Evolutionary conservation across 345 rosid genomes (phyloP).

Genomic region (Rubroshorea leprosula): DNA sequence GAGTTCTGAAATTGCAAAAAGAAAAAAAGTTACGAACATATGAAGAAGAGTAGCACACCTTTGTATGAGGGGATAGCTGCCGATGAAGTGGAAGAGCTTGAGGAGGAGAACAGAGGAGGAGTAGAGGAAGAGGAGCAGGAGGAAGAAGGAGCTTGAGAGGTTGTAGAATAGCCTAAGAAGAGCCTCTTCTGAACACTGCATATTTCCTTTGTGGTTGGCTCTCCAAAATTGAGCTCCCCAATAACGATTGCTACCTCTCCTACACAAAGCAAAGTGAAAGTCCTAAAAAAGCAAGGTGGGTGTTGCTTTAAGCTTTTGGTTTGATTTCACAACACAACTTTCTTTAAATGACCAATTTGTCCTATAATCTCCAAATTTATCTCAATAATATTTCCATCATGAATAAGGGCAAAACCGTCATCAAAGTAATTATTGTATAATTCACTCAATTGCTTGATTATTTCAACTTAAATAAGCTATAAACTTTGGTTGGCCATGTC

Average conservation of each 20-base stretch:
- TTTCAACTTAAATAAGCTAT: too few relatives aligned
- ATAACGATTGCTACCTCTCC: not conserved
- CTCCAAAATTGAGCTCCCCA: constrained; percentile 24
- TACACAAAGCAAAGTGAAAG: constrained; percentile 23
- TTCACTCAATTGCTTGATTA: too few relatives aligned
- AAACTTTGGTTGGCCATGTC: too few relatives aligned
- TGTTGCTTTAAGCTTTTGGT: constrained; percentile 20
- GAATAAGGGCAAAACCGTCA: constrained; percentile 3
- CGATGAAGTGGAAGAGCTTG: constrained; percentile 54
- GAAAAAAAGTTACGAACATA: too few relatives aligned
- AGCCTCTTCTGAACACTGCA: constrained; percentile 81
- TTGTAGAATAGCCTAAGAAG: constrained; percentile 64
- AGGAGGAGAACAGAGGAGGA: constrained; percentile 55
- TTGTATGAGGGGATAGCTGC: constrained; percentile 56
- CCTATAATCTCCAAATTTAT: constrained; percentile 7
- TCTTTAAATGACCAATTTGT: constrained; percentile 18
- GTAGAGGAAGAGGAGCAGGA: constrained; percentile 63
- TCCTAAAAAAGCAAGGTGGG: constrained; percentile 7
- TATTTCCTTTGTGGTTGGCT: constrained; percentile 32
- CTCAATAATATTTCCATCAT: too few relatives aligned
- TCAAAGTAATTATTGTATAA: not conserved
- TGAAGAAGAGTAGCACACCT: too few relatives aligned
- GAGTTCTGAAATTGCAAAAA: too few relatives aligned
- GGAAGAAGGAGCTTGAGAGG: constrained; percentile 59
- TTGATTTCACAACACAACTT: constrained; percentile 1